A percentile compares a stretch with the other conserved stretches of the same genome.
Conservation (phyloP, 768 basidiomycete species). For the Tricholoma bakamatsutake region DNA sequence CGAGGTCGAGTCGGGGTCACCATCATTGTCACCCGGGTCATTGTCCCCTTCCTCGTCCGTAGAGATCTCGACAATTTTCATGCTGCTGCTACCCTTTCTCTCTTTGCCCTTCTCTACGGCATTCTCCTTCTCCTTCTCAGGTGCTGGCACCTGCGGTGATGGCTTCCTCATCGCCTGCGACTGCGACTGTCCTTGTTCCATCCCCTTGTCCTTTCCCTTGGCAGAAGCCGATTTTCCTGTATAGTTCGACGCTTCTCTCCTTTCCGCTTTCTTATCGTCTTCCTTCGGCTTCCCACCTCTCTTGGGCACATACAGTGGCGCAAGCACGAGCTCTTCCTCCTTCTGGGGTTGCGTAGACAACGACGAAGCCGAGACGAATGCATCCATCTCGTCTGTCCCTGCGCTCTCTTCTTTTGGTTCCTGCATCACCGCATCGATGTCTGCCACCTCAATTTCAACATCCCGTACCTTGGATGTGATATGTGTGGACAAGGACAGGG, state of each 20-base stretch:
- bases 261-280: not conserved
- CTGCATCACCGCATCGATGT: constrained; percentile 3
- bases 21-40: not conserved
- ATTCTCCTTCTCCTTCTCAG: constrained; percentile 7
- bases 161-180: not conserved
- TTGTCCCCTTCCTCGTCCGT: constrained; percentile 31
- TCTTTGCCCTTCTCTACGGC: not conserved
- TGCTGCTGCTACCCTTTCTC: constrained; percentile 11
- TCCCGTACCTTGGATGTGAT: constrained; percentile 10
- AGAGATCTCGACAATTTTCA: constrained; percentile 37
- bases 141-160: not conserved
- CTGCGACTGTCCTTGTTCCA: not conserved
- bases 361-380: not conserved
- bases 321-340: constrained; percentile 1
- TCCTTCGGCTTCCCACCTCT: constrained; percentile 4
- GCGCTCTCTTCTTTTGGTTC: not conserved
- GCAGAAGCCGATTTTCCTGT: not conserved
- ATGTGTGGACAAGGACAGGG: not conserved
- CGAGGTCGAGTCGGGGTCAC: not conserved
- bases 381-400: constrained; percentile 4
- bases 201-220: not conserved
- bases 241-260: not conserved
- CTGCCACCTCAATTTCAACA: constrained; percentile 3
- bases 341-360: not conserved
- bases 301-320: constrained; percentile 9